phyloP scores from a whole-genome alignment of 805 yeast genomes.

The Ogataea thermomethanolica region DNA sequence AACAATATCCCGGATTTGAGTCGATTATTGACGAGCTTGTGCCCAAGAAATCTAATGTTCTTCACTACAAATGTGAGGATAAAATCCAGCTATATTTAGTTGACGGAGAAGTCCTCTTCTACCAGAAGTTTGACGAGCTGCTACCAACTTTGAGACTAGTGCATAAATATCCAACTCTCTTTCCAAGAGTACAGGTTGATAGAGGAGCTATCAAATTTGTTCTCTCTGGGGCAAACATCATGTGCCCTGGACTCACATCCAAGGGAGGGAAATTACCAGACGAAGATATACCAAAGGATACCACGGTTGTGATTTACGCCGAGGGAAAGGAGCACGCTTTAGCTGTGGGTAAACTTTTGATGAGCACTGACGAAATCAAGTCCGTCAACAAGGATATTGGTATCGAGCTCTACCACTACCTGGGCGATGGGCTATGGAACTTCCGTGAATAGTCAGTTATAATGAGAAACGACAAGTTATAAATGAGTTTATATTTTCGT shows the following conservation, averaged over 20 bases:
- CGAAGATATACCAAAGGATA: slow-evolving; percentile 58
- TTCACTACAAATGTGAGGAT: slow-evolving; percentile 83
- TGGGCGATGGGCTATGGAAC: slow-evolving; percentile 89
- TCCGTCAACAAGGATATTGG: slow-evolving; percentile 83
- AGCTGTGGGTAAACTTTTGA: slow-evolving; percentile 82
- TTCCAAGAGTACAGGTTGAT: slow-evolving; percentile 87
- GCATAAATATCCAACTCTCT: slow-evolving; percentile 77
- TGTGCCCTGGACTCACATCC: slow-evolving; percentile 94
- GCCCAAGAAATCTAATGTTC: slow-evolving; percentile 84
- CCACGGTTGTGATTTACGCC: slow-evolving; percentile 80
- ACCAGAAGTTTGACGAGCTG: slow-evolving; percentile 77
- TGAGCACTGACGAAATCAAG: slow-evolving; percentile 89
- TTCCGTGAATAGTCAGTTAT: slow-evolving; percentile 28
- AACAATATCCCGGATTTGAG: slow-evolving; percentile 72
- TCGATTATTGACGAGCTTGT: slow-evolving; percentile 73
- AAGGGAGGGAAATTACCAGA: slow-evolving; percentile 82
- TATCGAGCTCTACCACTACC: slow-evolving; percentile 73
- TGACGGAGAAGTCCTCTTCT: slow-evolving; percentile 70
- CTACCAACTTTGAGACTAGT: slow-evolving; percentile 73
- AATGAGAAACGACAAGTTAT: slow-evolving; percentile 4
- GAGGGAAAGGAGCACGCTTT: slow-evolving; percentile 90
- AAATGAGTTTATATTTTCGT: not conserved
- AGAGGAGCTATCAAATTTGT: slow-evolving; percentile 96
- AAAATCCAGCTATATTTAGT: slow-evolving; percentile 73
- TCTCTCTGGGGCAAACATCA: slow-evolving; percentile 91